These are phyloP conservation scores for Poterioochromonas sp. DNA, from an alignment of 352 stramenopile genomes.

Conservation along the genomic window DNA sequence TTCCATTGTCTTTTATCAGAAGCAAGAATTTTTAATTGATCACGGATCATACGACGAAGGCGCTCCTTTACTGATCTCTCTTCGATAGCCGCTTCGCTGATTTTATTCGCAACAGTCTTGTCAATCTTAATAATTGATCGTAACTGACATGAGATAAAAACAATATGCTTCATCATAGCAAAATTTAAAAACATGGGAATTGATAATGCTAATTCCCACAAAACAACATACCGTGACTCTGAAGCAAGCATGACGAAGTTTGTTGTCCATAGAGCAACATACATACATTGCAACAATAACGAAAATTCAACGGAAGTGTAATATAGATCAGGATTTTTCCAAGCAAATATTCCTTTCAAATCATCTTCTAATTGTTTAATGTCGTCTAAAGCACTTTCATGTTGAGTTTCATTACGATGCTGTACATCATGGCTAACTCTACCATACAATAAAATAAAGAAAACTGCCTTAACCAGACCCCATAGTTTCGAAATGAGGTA, in stretches of 20 bases:
- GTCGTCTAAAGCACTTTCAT: too few relatives aligned
- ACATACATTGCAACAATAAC: constrained; percentile 9
- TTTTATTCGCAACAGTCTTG: neutral
- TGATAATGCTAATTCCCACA: neutral
- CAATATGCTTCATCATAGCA: constrained; percentile 3
- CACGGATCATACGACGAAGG: neutral
- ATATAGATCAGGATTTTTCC: neutral
- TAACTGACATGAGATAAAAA: constrained; percentile 1
- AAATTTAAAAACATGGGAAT: constrained; percentile 11
- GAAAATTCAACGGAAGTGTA: neutral
- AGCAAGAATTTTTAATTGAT: neutral
- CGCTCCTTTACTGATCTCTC: neutral
- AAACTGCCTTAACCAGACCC: too few relatives aligned
- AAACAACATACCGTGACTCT: neutral
- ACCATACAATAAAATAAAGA: too few relatives aligned
- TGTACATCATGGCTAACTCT: too few relatives aligned
- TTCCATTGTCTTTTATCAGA: neutral
- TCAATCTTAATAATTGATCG: constrained; percentile 1
- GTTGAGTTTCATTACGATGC: too few relatives aligned
- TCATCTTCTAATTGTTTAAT: too few relatives aligned
- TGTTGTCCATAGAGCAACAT: constrained; percentile 10
- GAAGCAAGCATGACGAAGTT: neutral
- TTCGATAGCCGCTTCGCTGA: neutral
- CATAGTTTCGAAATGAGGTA: too few relatives aligned
- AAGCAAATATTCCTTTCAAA: neutral